Conservation (phyloP, 495 filamentous ascomycete species). For the Tetracladium setigerum region DNA sequence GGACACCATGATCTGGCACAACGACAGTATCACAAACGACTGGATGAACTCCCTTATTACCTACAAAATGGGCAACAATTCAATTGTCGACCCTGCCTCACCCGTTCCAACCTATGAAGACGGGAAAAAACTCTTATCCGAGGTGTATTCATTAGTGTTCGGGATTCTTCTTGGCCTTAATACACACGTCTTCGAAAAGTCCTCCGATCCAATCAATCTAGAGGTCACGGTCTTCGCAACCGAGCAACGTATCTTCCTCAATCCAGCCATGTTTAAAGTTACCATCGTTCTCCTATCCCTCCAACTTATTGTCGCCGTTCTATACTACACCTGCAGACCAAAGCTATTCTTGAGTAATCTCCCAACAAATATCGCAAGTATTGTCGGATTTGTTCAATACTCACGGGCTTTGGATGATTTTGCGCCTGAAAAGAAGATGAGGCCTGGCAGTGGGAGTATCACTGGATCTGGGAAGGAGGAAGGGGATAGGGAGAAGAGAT, state of each 20-base stretch:
- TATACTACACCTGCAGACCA: conserved; percentile 26
- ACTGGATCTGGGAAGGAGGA: not conserved
- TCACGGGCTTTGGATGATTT: conserved; percentile 21
- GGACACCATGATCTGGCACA: conserved; percentile 24
- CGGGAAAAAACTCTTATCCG: conserved; percentile 12
- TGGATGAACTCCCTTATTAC: conserved; percentile 30
- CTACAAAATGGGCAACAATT: conserved; percentile 8
- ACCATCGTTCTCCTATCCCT: conserved; percentile 24
- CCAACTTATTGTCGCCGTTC: conserved; percentile 27
- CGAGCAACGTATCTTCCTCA: conserved; percentile 32
- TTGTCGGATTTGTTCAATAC: conserved; percentile 25
- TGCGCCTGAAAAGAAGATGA: not conserved
- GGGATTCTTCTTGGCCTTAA: conserved; percentile 27
- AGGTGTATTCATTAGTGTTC: conserved; percentile 26
- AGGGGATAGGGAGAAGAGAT: conserved; percentile 13
- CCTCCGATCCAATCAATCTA: not conserved
- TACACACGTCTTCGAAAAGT: conserved; percentile 18
- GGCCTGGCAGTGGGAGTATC: not conserved
- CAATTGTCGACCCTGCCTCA: conserved; percentile 24
- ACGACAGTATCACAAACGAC: conserved; percentile 26
- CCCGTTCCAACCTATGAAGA: conserved; percentile 19
- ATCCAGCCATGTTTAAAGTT: conserved; percentile 24
- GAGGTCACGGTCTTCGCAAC: not conserved
- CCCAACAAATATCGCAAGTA: conserved; percentile 32
- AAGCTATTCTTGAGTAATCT: conserved; percentile 26